A percentile compares a stretch with the other conserved stretches of the same genome.
These are phyloP conservation scores for Rubus idaeus DNA, from an alignment of 306 rosid species.

Conservation along the genomic window DNA sequence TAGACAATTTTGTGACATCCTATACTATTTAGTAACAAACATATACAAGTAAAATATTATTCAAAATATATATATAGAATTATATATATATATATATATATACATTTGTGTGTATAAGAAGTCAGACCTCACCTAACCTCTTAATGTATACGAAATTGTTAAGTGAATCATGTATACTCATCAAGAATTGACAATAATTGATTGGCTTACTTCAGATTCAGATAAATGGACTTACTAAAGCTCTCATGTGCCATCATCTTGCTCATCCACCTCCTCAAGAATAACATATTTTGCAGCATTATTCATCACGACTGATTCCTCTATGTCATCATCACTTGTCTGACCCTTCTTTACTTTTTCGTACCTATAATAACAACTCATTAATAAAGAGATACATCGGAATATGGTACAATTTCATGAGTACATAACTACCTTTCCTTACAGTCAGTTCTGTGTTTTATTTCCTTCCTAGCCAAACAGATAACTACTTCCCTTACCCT, in stretches of 20 bases:
- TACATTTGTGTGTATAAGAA: not conserved
- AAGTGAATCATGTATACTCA: not conserved
- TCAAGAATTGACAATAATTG: conserved; percentile 1
- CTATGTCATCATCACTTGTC: conserved; percentile 36
- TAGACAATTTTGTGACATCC: not conserved
- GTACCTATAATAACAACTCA: conserved; percentile 50
- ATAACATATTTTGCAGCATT: conserved; percentile 79
- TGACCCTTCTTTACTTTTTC: conserved; percentile 62
- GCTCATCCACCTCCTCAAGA: conserved; percentile 81
- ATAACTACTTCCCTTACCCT: not conserved
- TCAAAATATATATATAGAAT: too few relatives aligned
- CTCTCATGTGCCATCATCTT: conserved; percentile 48
- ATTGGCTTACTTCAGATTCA: conserved; percentile 37
- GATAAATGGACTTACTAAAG: conserved; percentile 16
- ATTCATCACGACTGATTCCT: conserved; percentile 34
- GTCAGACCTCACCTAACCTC: not conserved
- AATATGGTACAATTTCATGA: conserved; percentile 1
- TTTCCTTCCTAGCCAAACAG: not conserved
- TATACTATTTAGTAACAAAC: not conserved
- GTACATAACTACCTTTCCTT: not conserved
- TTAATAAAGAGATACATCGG: conserved; percentile 5
- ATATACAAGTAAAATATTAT: not conserved
- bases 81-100: too few relatives aligned
- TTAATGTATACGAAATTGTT: not conserved
- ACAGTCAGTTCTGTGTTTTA: not conserved